Base-by-base conservation (phyloP, 2,329 filamentous ascomycete species). In the Colletotrichum euphorbiae region DNA sequence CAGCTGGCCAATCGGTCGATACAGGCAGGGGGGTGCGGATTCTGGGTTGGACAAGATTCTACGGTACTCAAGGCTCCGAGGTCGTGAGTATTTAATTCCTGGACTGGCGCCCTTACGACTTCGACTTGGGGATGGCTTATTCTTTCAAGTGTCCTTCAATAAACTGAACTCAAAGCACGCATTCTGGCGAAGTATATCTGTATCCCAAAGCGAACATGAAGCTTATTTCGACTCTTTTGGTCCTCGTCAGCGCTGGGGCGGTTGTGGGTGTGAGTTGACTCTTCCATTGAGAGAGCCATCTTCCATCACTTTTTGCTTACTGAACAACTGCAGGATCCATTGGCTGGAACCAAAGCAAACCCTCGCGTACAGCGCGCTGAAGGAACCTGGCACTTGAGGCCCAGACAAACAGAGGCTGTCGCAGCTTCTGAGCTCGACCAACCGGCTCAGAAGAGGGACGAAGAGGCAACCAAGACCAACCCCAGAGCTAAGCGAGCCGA, bases 401-500 rank as follows among this genome's bases (percentile, higher is more conserved):
- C 33, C 33, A 8, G n/a, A n/a, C n/a, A n/a, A n/a, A n/a, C n/a
- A n/a, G n/a, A n/a, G n/a, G n/a, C n/a, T n/a, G n/a, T n/a, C n/a
- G n/a, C n/a, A n/a, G n/a, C n/a, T n/a, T n/a, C n/a, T n/a, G n/a
- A n/a, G n/a, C n/a, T n/a, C n/a, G n/a, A n/a, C n/a, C n/a, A n/a
- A n/a, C n/a, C n/a, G n/a, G n/a, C n/a, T n/a, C n/a, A n/a, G n/a
- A n/a, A n/a, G n/a, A n/a, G n/a, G n/a, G n/a, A n/a, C n/a, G n/a
- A 36, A 36, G 52, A 55, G 33, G 52, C 55, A 45, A 58, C 55
- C 24, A 58, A 58, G 55, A 36, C 55, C 4, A 58, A 46, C n/a
- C 55, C 55, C 7, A 12, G 55, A 1, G 55, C 11, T 2, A 57
- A 46, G 40, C 31, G 55, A 3, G 55, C 24, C 0, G 55, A 57